These are phyloP conservation scores for Cairneyella variabilis DNA, from an alignment of 495 filamentous ascomycete species.

Conservation along the genomic window DNA sequence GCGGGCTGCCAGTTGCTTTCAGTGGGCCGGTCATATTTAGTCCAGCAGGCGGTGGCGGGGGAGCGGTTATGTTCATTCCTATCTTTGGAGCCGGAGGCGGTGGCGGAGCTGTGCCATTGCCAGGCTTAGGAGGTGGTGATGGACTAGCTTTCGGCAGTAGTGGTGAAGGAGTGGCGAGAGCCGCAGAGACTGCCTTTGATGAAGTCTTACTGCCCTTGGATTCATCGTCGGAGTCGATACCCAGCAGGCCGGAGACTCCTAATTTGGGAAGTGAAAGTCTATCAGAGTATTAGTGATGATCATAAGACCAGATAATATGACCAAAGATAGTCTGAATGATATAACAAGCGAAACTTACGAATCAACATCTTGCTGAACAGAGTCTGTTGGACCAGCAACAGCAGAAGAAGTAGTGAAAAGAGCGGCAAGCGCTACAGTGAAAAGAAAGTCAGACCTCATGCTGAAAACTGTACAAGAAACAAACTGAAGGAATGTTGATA, in stretches of 20 bases:
- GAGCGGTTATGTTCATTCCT: not conserved
- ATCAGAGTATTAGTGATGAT: no score
- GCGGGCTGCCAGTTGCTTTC: no score
- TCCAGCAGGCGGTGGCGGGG: not conserved
- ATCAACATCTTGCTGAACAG: not conserved
- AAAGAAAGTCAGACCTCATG: constrained; percentile 18
- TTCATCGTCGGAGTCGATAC: not conserved
- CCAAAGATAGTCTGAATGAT: not conserved
- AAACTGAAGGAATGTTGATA: constrained; percentile 14
- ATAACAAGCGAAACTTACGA: not conserved
- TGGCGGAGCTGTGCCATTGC: not conserved
- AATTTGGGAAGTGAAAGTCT: not conserved
- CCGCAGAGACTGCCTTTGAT: not conserved
- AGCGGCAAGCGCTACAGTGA: constrained; percentile 18
- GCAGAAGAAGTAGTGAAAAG: constrained; percentile 11
- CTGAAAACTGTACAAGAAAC: constrained; percentile 12
- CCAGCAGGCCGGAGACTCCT: not conserved
- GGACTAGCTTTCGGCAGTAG: not conserved
- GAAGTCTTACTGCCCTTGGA: not conserved
- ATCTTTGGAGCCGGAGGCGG: not conserved
- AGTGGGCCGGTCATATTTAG: not conserved
- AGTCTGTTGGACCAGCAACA: constrained; percentile 15
- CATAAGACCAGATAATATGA: no score
- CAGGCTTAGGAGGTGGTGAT: not conserved
- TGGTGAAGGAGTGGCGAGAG: not conserved